Evolutionary conservation across 2,329 filamentous ascomycete species (phyloP), one percentile per base, ranked within the genome.

Genomic region (Aspergillus arachidicola): DNA sequence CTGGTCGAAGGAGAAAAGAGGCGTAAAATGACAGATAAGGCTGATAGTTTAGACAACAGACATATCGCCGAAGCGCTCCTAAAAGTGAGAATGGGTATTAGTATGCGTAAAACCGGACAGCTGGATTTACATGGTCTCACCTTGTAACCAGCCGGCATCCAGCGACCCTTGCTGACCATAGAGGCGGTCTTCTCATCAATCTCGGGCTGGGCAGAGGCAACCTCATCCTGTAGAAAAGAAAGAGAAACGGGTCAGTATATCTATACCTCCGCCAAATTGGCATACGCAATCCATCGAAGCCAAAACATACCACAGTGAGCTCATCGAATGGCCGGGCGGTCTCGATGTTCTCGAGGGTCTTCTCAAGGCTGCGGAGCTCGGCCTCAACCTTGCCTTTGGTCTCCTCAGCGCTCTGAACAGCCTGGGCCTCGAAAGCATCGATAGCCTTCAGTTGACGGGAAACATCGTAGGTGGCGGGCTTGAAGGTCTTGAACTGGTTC

Each of bases 31-130:
- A 75, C 66, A 66, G 66, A 64, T 62, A 68, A 68, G 56, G 53
- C 62, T 66, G 64, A 64, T 64, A 63, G 79, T 87, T 88, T 97
- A 99, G 81, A 98, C 86, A 74, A 96, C 84, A 75, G 95, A 94
- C 75, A 98, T 89, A 81, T 98, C 94, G 85, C 95, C 95, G 83
- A 98, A 99, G 88, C 94, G 96, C 89, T 99, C 95, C 94, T 98
- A 75, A 71, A 75, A 54, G 71, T 68, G 61, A 79, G 16, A 60
- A 61, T 23, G 57, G 28, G 41, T 14, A 23, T 61, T 61, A 60
- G 50, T 30, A 53, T 26, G 21, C 62, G 60, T 66, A 14, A 2
- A 53, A 12, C 28, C 2, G 6, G 23, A 21, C 11, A 26, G 48
- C 6, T 38, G 7, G 1, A 9, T 34, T 32, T n/a, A 36, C 16